phyloP scores from a whole-genome alignment of 805 yeast genomes.

The Lipomyces starkeyi region DNA sequence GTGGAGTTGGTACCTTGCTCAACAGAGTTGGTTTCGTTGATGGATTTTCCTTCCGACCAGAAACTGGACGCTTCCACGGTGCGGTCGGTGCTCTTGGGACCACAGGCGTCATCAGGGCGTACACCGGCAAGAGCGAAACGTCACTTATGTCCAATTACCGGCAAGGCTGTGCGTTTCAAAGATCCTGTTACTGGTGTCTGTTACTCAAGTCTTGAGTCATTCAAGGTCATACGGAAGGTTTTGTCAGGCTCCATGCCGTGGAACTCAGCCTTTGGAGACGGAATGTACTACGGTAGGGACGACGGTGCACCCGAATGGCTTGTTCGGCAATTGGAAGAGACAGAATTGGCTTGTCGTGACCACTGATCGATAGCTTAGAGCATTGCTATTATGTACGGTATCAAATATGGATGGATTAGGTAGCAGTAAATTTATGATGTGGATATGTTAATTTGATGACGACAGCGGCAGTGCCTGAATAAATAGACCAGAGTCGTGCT shows the following conservation, averaged over 20 bases:
- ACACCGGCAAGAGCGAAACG: constrained; percentile 60
- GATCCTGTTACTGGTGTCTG: constrained; percentile 91
- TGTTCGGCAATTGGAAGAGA: neutral
- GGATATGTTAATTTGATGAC: no score
- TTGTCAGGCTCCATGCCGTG: constrained; percentile 59
- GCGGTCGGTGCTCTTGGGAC: constrained; percentile 62
- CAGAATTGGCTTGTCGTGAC: neutral
- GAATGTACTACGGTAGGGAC: constrained; percentile 26
- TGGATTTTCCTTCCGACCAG: constrained; percentile 22
- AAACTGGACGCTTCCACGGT: constrained; percentile 41
- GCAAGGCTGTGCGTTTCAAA: constrained; percentile 77
- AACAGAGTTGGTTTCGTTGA: constrained; percentile 18
- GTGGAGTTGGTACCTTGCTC: constrained; percentile 18
- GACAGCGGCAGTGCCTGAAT: no score
- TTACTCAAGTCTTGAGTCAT: constrained; percentile 82
- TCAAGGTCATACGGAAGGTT: constrained; percentile 61
- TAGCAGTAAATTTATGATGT: no score
- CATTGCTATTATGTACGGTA: no score
- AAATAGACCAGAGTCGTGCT: no score
- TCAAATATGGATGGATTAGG: no score
- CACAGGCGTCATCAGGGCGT: constrained; percentile 47
- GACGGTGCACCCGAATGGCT: neutral
- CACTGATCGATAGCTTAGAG: neutral
- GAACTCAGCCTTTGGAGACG: constrained; percentile 55
- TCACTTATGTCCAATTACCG: constrained; percentile 74